phyloP scores from a whole-genome alignment of 768 basidiomycete species.

The Podaxis rugospora region DNA sequence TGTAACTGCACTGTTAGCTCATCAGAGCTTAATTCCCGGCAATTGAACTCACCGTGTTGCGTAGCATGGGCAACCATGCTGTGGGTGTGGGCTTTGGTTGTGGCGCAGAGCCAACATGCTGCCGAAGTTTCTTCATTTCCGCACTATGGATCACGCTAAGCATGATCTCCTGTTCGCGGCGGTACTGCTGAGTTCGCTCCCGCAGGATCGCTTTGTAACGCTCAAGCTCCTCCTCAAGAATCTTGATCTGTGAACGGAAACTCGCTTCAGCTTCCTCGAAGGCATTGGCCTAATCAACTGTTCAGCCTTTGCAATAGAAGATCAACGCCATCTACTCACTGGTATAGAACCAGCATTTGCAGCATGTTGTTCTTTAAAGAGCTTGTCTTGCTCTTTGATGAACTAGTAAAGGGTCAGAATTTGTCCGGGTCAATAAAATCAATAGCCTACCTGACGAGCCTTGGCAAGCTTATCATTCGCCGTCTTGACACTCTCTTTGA shows the following conservation, averaged over 20 bases:
- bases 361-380: slow-evolving; percentile 79
- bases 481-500: slow-evolving; percentile 70
- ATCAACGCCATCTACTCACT: slow-evolving; percentile 27
- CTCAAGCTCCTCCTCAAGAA: slow-evolving; percentile 59
- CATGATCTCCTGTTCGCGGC: slow-evolving; percentile 79
- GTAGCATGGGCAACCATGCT: slow-evolving; percentile 63
- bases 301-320: background rate
- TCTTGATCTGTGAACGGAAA: slow-evolving; percentile 60
- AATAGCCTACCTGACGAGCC: slow-evolving; percentile 56
- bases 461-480: slow-evolving; percentile 74
- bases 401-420: slow-evolving; percentile 44
- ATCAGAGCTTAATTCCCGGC: background rate
- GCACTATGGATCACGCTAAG: slow-evolving; percentile 66
- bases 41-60: slow-evolving; percentile 38
- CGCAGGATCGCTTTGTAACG: slow-evolving; percentile 51
- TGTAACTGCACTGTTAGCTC: background rate
- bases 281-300: slow-evolving; percentile 30
- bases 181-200: slow-evolving; percentile 59
- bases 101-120: slow-evolving; percentile 49
- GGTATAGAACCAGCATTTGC: slow-evolving; percentile 43
- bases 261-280: slow-evolving; percentile 73
- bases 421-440: background rate
- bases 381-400: slow-evolving; percentile 88
- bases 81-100: slow-evolving; percentile 49
- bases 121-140: slow-evolving; percentile 60